Conservation (phyloP, 768 basidiomycete genomes). For the Phanerochaete carnosa region DNA sequence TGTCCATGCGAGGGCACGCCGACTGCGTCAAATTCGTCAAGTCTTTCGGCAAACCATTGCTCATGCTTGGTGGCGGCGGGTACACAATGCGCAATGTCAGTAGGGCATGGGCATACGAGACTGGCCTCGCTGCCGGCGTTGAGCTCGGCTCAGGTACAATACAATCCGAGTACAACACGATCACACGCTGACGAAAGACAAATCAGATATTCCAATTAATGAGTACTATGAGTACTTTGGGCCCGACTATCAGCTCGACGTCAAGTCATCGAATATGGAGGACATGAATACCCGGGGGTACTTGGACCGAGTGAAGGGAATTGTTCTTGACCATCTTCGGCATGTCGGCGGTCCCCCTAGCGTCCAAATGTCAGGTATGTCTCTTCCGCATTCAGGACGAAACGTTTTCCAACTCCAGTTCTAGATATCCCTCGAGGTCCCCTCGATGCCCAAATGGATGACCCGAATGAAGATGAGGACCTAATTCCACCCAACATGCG, state of each 20-base stretch:
- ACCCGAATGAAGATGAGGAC: slow-evolving; percentile 81
- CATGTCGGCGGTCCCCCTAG: slow-evolving; percentile 87
- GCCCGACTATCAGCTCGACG: slow-evolving; percentile 94
- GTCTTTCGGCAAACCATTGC: slow-evolving; percentile 90
- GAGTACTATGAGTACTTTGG: slow-evolving; percentile 99
- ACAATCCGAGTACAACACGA: neutral
- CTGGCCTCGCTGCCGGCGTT: slow-evolving; percentile 95
- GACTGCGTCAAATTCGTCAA: slow-evolving; percentile 98
- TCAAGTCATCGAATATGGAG: slow-evolving; percentile 91
- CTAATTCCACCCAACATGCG: slow-evolving; percentile 73
- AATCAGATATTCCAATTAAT: slow-evolving; percentile 89
- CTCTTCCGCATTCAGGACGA: neutral
- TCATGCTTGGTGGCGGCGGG: slow-evolving; percentile 94
- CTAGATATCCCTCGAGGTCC: slow-evolving; percentile 82
- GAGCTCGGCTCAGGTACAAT: slow-evolving; percentile 78
- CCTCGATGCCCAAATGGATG: slow-evolving; percentile 82
- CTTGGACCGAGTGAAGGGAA: slow-evolving; percentile 87
- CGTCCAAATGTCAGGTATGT: slow-evolving; percentile 83
- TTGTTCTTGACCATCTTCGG: slow-evolving; percentile 88
- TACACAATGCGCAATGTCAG: slow-evolving; percentile 99
- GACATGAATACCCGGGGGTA: slow-evolving; percentile 94
- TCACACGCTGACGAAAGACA: neutral
- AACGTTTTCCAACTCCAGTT: neutral
- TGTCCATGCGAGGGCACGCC: slow-evolving; percentile 97
- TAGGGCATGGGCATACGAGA: slow-evolving; percentile 97